Base-by-base conservation (phyloP, 495 filamentous ascomycete species). In the Lophiotrema nucula region DNA sequence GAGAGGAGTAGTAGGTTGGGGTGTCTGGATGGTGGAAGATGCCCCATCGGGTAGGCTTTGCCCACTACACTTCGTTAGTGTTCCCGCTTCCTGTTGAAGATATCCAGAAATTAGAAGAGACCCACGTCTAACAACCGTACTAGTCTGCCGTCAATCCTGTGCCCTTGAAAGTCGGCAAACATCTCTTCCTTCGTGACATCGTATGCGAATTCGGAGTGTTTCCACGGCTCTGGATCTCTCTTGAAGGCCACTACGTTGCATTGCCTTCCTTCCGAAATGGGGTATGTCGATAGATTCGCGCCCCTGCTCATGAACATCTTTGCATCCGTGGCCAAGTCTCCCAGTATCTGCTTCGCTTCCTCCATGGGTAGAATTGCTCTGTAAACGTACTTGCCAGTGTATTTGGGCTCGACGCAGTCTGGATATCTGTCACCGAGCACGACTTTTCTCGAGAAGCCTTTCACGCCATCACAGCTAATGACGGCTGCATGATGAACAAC, bases 201-300 rank as follows among this genome's bases (percentile, higher is more conserved):
- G 12, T 49, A 16, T 19, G 54, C 41, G 23, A 41, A 58, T 16
- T 58, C 60, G 18, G 26, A 23, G 27, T 46, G 24, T 19, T 15
- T 5, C 54, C 53, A 58, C n/a, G 27, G 15, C 12, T 19, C 12
- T 18, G 13, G 2, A 21, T 55, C 53, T 18, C 47, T 33, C 47
- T 62, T 62, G 41, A 63, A 63, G 6, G 54, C 54, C n/a, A 57
- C 60, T 1, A 63, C 31, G 43, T 63, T 63, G 25, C 45, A 26
- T 47, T 53, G 23, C 31, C n/a, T 53, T 2, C 60, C 60, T 24
- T 48, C 41, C 11, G 44, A 42, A 24, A 63, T 62, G 5, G 58
- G 58, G 21, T 56, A 62, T n/a, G 50, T 56, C 1, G 51, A 50
- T 19, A 56, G 10, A 22, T 50, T 62, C 12, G 22, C 43, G 23